phyloP scores from a whole-genome alignment of 2,329 filamentous ascomycete species.

The Arthrobotrys sphaeroides region DNA sequence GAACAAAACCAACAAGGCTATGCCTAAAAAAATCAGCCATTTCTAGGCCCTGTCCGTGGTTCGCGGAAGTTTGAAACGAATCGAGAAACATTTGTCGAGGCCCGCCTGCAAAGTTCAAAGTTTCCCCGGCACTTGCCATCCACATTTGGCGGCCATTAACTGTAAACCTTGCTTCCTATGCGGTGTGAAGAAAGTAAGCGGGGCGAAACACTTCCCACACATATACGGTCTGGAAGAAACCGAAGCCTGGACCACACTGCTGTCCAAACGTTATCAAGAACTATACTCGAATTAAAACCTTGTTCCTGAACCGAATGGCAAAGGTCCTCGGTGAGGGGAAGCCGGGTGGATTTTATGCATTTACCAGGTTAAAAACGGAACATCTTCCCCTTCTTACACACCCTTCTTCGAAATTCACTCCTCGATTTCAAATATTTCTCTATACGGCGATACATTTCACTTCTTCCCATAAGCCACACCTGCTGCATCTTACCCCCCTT shows the following conservation, averaged over 20 bases:
- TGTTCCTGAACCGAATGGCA: slow-evolving; percentile 30
- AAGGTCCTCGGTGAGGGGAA: neutral
- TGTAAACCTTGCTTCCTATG: slow-evolving; percentile 26
- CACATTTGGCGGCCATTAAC: neutral
- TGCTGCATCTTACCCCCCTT: neutral
- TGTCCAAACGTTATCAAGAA: slow-evolving; percentile 8
- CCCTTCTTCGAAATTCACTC: slow-evolving; percentile 1
- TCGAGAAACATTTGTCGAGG: slow-evolving; percentile 35
- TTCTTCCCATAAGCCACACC: neutral
- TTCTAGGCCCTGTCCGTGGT: neutral
- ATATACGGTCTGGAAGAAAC: slow-evolving; percentile 13
- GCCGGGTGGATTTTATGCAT: neutral
- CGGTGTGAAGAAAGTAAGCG: slow-evolving; percentile 30
- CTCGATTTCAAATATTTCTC: slow-evolving; percentile 1
- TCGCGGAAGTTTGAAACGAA: no score
- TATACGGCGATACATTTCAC: neutral
- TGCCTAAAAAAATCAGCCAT: neutral
- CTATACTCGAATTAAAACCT: slow-evolving; percentile 11
- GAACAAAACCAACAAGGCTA: neutral
- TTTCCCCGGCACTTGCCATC: slow-evolving; percentile 25
- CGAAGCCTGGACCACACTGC: slow-evolving; percentile 30
- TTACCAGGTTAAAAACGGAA: slow-evolving; percentile 40
- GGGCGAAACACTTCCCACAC: slow-evolving; percentile 36
- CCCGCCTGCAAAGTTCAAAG: neutral
- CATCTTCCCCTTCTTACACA: slow-evolving; percentile 39